Evolutionary conservation across 176 grass and related monocot genomes (phyloP).

Genomic region (Rhynchospora breviuscula): DNA sequence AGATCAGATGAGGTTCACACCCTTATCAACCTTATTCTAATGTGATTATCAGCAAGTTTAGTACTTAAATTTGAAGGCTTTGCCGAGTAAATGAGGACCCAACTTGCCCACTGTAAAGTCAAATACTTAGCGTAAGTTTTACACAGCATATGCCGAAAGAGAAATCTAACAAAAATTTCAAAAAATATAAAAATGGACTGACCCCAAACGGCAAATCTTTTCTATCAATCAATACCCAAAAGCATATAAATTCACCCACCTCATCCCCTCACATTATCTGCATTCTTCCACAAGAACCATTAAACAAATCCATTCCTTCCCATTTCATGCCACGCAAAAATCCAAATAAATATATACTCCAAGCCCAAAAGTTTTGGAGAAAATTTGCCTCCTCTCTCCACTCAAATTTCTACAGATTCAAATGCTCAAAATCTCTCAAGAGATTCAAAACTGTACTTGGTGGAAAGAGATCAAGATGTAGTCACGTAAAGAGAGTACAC

Average conservation of each 20-base stretch:
- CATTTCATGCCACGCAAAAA: slow-evolving; percentile 22
- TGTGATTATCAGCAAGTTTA: not conserved
- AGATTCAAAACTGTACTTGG: slow-evolving; percentile 3
- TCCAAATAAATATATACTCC: slow-evolving; percentile 8
- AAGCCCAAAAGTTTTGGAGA: slow-evolving; percentile 22
- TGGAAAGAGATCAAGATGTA: not conserved
- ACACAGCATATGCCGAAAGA: slow-evolving; percentile 16
- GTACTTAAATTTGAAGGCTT: not conserved
- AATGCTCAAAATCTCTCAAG: slow-evolving; percentile 9
- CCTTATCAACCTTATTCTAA: not conserved
- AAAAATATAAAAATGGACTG: not conserved
- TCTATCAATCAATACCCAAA: not conserved
- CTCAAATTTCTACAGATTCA: slow-evolving; percentile 15
- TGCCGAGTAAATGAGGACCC: not conserved
- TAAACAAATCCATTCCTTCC: not conserved
- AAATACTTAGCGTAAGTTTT: slow-evolving; percentile 25
- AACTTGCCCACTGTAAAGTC: slow-evolving; percentile 4
- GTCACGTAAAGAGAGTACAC: not conserved
- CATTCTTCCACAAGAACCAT: not conserved
- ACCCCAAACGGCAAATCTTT: not conserved
- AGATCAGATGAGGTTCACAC: not conserved
- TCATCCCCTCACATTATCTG: not conserved
- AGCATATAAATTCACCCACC: not conserved
- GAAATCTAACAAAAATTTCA: not conserved
- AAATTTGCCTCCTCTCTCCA: not conserved